Conservation (phyloP, 2,329 filamentous ascomycete genomes). For the Alternaria incomplexa region DNA sequence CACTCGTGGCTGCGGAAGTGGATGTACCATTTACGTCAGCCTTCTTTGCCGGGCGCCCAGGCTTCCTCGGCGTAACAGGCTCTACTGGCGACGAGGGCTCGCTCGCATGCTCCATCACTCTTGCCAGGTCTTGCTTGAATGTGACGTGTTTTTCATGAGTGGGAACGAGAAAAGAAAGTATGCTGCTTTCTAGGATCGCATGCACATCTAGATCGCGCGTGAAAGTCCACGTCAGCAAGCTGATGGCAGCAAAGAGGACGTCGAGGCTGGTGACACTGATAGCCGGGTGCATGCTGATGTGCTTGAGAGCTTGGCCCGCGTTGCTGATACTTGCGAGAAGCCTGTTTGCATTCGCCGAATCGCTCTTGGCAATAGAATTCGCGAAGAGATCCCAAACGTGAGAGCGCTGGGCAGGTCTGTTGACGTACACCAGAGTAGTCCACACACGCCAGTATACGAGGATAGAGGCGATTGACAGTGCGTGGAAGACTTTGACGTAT, state of each 20-base stretch:
- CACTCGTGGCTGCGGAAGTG: conserved; percentile 8
- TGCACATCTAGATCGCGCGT: conserved; percentile 58
- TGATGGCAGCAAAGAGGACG: conserved; percentile 62
- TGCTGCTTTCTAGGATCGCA: conserved; percentile 54
- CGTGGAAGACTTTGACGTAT: conserved; percentile 57
- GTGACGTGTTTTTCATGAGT: conserved; percentile 38
- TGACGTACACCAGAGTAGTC: conserved; percentile 53
- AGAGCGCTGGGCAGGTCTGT: conserved; percentile 56
- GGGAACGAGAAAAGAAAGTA: conserved; percentile 35
- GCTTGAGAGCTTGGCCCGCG: conserved; percentile 52
- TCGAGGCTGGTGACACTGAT: conserved; percentile 65
- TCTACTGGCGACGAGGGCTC: conserved; percentile 12
- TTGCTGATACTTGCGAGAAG: conserved; percentile 33
- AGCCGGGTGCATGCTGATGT: conserved; percentile 63
- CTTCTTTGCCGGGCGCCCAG: conserved; percentile 39
- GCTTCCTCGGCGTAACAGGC: conserved; percentile 28
- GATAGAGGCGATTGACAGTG: conserved; percentile 54
- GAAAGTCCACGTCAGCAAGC: conserved; percentile 65
- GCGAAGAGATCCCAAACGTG: conserved; percentile 41
- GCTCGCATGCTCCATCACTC: conserved; percentile 10
- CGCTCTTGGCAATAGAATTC: conserved; percentile 54
- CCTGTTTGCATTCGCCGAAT: conserved; percentile 43
- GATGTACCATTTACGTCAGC: conserved; percentile 19
- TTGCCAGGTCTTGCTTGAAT: conserved; percentile 20
- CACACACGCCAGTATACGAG: conserved; percentile 57